Percentiles rank a stretch among this genome's conserved stretches.
phyloP scores from a whole-genome alignment of 164 flowering plant species.

The Vitis rupestris region DNA sequence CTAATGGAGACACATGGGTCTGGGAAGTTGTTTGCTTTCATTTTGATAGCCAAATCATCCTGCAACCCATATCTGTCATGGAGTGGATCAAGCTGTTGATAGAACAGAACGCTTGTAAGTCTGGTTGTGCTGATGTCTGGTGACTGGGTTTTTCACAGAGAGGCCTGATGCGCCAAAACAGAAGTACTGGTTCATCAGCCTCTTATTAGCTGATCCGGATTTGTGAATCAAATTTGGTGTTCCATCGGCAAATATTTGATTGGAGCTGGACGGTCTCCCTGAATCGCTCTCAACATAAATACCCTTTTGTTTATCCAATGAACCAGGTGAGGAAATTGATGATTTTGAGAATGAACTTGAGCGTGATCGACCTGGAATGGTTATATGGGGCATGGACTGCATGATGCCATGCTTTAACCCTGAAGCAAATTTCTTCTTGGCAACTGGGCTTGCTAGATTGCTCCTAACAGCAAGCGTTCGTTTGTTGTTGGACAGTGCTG shows the following conservation, averaged over 20 bases:
- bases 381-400: slow-evolving; percentile 45
- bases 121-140: slow-evolving; percentile 19
- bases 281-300: slow-evolving; percentile 22
- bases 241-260: slow-evolving; percentile 17
- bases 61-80: not conserved
- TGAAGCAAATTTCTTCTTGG: slow-evolving; percentile 77
- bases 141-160: slow-evolving; percentile 25
- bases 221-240: slow-evolving; percentile 18
- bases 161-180: slow-evolving; percentile 36
- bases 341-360: slow-evolving; percentile 53
- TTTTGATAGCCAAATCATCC: not conserved
- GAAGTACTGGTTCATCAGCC: slow-evolving; percentile 36
- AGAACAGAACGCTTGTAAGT: slow-evolving; percentile 12
- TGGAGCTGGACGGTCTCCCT: slow-evolving; percentile 42
- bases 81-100: slow-evolving; percentile 26
- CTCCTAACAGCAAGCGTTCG: slow-evolving; percentile 68
- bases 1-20: not conserved
- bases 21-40: not conserved
- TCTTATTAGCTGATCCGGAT: slow-evolving; percentile 23
- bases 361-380: slow-evolving; percentile 31
- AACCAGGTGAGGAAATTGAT: slow-evolving; percentile 37
- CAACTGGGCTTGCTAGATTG: slow-evolving; percentile 63
- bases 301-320: slow-evolving; percentile 40
- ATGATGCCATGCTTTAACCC: slow-evolving; percentile 68
- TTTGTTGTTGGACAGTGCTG: slow-evolving; percentile 61